Conservation (phyloP, 176 grass and related monocot species). For the Pontederia paniculata region DNA sequence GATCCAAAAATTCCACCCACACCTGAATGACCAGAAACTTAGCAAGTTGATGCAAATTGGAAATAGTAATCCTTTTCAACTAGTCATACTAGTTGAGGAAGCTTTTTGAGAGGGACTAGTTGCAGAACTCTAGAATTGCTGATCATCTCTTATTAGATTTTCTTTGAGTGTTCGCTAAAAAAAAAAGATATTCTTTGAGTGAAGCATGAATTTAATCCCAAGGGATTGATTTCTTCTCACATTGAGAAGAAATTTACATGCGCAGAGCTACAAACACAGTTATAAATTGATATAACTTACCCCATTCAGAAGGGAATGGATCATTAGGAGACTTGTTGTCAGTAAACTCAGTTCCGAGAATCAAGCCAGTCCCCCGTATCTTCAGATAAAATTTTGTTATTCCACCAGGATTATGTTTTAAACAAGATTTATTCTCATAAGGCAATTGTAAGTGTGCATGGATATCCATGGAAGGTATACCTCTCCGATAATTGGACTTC, state of each 20-base stretch:
- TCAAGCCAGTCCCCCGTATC: conserved; percentile 76
- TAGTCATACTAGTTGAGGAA: too few species aligned
- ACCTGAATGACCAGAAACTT: conserved; percentile 27
- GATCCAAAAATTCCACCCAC: conserved; percentile 80
- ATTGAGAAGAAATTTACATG: too few species aligned
- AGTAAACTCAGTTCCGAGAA: conserved; percentile 79
- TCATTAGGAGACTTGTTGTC: conserved; percentile 71
- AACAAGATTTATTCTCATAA: background rate
- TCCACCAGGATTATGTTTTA: too few species aligned
- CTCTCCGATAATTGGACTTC: conserved; percentile 85
- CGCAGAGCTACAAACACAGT: background rate
- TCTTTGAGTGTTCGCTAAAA: too few species aligned
- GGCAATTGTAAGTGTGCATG: background rate
- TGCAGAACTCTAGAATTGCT: too few species aligned
- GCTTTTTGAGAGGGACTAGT: too few species aligned
- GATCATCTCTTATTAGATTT: too few species aligned
- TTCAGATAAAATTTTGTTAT: conserved; percentile 21
- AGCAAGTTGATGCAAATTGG: too few species aligned
- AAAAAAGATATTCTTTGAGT: too few species aligned
- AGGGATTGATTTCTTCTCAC: too few species aligned
- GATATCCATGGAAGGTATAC: conserved; percentile 17
- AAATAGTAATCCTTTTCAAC: too few species aligned
- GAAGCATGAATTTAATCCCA: too few species aligned
- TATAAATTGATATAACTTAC: conserved; percentile 18
- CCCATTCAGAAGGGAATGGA: conserved; percentile 83